Percentiles rank a stretch among this genome's conserved stretches.
Conservation (phyloP, 2,329 filamentous ascomycete genomes). For the Hypoxylon rubiginosum region DNA sequence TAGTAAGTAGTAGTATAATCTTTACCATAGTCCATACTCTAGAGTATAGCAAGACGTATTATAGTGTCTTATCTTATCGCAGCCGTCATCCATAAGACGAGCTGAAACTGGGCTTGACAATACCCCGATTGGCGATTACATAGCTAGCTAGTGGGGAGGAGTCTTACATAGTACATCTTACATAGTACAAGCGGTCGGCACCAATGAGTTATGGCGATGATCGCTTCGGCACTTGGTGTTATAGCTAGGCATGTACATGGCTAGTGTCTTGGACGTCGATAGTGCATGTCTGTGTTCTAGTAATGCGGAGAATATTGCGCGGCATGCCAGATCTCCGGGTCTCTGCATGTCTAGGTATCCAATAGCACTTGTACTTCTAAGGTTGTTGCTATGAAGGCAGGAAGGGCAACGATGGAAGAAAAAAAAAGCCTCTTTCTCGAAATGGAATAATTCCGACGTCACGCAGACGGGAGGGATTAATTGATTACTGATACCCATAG, state of each 20-base stretch:
- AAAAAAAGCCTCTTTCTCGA: constrained; percentile 30
- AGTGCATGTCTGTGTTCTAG: constrained; percentile 3
- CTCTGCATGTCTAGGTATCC: constrained; percentile 27
- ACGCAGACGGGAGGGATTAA: constrained; percentile 26
- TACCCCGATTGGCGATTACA: too few species aligned
- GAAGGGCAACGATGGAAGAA: constrained; percentile 29
- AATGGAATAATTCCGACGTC: constrained; percentile 26
- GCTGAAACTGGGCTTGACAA: too few species aligned
- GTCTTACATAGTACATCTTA: too few species aligned
- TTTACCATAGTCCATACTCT: too few species aligned
- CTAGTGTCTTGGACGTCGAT: background rate
- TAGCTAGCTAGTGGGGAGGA: too few species aligned
- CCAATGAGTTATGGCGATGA: constrained; percentile 11
- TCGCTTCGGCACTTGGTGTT: constrained; percentile 17
- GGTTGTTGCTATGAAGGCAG: constrained; percentile 19
- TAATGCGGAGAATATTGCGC: constrained; percentile 38
- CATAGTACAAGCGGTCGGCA: background rate
- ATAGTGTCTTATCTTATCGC: constrained; percentile 11
- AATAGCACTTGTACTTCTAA: constrained; percentile 26
- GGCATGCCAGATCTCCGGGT: constrained; percentile 38
- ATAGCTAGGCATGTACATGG: background rate
- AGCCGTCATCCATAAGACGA: background rate
- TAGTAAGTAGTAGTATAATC: background rate
- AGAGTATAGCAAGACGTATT: background rate
- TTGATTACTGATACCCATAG: constrained; percentile 40